Evolutionary conservation across 2,329 filamentous ascomycete species (phyloP).

Genomic region (Alternaria burnsii): DNA sequence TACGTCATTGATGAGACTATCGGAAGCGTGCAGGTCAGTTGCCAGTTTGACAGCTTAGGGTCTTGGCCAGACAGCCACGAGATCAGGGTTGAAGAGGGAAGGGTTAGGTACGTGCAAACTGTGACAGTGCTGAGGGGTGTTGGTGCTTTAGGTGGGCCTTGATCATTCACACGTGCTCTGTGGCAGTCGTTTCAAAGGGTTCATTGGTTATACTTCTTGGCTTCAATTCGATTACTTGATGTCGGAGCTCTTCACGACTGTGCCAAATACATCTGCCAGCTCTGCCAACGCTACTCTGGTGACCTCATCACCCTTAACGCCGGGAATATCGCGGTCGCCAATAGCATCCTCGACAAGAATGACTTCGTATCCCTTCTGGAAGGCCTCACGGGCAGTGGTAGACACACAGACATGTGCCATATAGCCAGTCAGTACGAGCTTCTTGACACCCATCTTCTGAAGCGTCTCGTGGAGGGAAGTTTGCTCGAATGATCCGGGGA

Average conservation of each 20-base stretch:
- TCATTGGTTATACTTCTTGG: neutral
- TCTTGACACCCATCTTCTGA: slow-evolving; percentile 61
- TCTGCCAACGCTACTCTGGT: slow-evolving; percentile 62
- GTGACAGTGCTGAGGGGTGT: slow-evolving; percentile 35
- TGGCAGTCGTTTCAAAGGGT: neutral
- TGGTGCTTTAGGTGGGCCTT: neutral
- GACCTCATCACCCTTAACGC: slow-evolving; percentile 64
- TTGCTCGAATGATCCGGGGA: slow-evolving; percentile 67
- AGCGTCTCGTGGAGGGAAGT: slow-evolving; percentile 67
- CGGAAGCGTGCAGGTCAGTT: slow-evolving; percentile 42
- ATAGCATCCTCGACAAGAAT: slow-evolving; percentile 69
- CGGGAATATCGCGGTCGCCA: slow-evolving; percentile 72
- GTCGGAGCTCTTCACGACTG: slow-evolving; percentile 62
- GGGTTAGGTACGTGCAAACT: slow-evolving; percentile 45
- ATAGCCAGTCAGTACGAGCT: slow-evolving; percentile 69
- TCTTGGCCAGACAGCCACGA: slow-evolving; percentile 42
- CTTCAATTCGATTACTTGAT: slow-evolving; percentile 48
- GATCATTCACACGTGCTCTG: too few relatives aligned
- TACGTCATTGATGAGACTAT: slow-evolving; percentile 42
- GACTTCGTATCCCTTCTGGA: slow-evolving; percentile 70
- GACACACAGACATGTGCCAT: slow-evolving; percentile 73
- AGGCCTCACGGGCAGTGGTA: slow-evolving; percentile 68
- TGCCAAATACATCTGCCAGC: slow-evolving; percentile 70
- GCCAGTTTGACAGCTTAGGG: slow-evolving; percentile 42
- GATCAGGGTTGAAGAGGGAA: slow-evolving; percentile 37